Evolutionary conservation across 768 basidiomycete genomes (phyloP).

Genomic region (Hirschioporus abietinus): DNA sequence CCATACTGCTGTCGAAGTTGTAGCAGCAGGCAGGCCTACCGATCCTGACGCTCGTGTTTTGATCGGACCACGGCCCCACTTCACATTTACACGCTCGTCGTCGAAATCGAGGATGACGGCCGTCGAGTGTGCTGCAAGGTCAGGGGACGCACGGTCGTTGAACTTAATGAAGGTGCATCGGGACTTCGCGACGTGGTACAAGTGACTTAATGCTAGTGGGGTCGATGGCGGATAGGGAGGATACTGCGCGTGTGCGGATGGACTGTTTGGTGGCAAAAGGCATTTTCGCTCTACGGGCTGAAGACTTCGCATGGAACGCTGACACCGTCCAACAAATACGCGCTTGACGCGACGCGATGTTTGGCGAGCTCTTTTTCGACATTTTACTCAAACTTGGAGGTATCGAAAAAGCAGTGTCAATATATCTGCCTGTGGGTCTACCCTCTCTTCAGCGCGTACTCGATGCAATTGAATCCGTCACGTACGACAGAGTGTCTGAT

Average conservation of each 20-base stretch:
- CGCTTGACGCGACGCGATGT: conserved; percentile 53
- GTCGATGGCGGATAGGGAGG: conserved; percentile 59
- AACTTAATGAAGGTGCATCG: conserved; percentile 98
- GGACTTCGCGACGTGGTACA: conserved; percentile 79
- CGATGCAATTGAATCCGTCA: conserved; percentile 51
- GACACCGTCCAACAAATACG: conserved; percentile 53
- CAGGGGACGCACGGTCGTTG: conserved; percentile 74
- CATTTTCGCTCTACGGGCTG: conserved; percentile 47
- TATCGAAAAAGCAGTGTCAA: conserved; percentile 48
- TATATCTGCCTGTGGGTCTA: conserved; percentile 65
- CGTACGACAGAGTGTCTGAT: conserved; percentile 75
- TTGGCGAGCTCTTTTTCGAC: conserved; percentile 68
- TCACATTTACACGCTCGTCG: conserved; percentile 64
- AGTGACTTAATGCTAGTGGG: conserved; percentile 73
- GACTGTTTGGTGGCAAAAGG: conserved; percentile 56
- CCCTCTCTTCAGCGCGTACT: conserved; percentile 51
- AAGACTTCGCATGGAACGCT: conserved; percentile 55
- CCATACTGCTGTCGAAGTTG: neutral
- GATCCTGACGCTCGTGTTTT: conserved; percentile 15
- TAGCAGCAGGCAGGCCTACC: neutral
- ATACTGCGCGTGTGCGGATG: conserved; percentile 65
- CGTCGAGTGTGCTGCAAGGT: conserved; percentile 84
- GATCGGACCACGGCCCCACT: conserved; percentile 82
- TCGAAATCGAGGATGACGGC: conserved; percentile 88
- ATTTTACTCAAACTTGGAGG: conserved; percentile 63